Evolutionary conservation across 139 green algal genomes (phyloP).

Genomic region (Chlamydomonas sp.): DNA sequence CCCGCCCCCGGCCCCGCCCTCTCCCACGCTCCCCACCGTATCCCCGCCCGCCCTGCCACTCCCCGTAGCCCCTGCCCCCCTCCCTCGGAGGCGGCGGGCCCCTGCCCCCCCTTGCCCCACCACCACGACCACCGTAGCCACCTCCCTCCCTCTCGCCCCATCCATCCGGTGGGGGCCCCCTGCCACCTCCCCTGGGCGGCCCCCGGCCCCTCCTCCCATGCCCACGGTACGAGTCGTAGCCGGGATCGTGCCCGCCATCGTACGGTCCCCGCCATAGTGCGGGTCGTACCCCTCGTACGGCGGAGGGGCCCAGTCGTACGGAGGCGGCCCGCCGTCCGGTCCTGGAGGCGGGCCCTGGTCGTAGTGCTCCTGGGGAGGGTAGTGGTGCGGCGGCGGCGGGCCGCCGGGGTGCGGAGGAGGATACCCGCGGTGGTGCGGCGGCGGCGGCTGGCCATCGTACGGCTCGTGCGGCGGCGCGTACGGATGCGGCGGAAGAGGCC

Average conservation of each 20-base stretch:
- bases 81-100: too few relatives aligned
- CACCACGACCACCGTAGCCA: too few relatives aligned
- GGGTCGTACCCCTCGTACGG: background rate
- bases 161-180: background rate
- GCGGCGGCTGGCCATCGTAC: background rate
- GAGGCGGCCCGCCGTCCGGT: background rate
- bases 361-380: background rate
- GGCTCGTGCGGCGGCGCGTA: slow-evolving; percentile 8
- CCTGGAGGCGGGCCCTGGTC: background rate
- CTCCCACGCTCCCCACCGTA: too few relatives aligned
- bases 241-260: background rate
- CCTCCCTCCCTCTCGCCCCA: too few relatives aligned
- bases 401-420: background rate
- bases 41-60: too few relatives aligned
- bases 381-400: background rate
- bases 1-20: too few relatives aligned
- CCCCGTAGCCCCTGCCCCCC: too few relatives aligned
- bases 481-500: too few relatives aligned
- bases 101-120: too few relatives aligned
- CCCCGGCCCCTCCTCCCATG: too few relatives aligned
- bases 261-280: slow-evolving; percentile 1
- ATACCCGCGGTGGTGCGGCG: background rate
- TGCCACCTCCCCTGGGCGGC: too few relatives aligned
- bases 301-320: background rate
- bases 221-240: background rate